Evolutionary conservation across 768 basidiomycete genomes (phyloP), one percentile per base, ranked within the genome.

Genomic region (Kockovaella imperatae): DNA sequence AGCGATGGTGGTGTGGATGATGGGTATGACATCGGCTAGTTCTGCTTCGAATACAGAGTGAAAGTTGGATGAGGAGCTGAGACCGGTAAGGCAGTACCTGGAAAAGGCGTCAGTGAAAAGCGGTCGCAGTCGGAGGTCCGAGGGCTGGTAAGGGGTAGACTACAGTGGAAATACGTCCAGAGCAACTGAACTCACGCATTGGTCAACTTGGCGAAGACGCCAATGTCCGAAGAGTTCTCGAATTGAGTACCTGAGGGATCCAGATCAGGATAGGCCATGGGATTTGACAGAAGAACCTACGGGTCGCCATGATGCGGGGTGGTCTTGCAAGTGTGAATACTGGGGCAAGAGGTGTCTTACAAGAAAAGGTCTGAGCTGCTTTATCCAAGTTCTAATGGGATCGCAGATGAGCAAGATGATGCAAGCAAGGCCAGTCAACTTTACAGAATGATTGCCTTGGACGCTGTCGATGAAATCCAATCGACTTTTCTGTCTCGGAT

Each of bases 21-120:
- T 86, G 50, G 93, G 93, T 66, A 96, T 78, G 49, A 95, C 83
- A 66, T 93, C 93, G 49, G 81, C 81, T 31, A 91, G 81, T 66
- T 97, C 91, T 57, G 83, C 80, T 77, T 99, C 91, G 71, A 97
- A 97, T 14, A 88, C 84, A 21, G 90, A 95, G 78, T 91, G 93
- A 66, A 99, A 99, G 75, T 97, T 97, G 56, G 89, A 83, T 74
- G 88, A 86, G 72, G 91, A 86, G 71, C 89, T 84, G 68, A 96
- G 80, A 55, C 90, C 88, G 63, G 80, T 81, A 40, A 99, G 82
- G 75, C 93, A 96, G 79, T 95, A 99, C 67, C 83, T 86, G 47
- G 21, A 14, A 29, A 26, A 15, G 28, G 35, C n/a, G 17, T 13
- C 14, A 26, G 7, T 3, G 23, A 23, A 28, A 17, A 24, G 14